These are phyloP conservation scores for Rhododendron mucronatum DNA, from an alignment of 148 eudicot genomes.

Conservation along the genomic window DNA sequence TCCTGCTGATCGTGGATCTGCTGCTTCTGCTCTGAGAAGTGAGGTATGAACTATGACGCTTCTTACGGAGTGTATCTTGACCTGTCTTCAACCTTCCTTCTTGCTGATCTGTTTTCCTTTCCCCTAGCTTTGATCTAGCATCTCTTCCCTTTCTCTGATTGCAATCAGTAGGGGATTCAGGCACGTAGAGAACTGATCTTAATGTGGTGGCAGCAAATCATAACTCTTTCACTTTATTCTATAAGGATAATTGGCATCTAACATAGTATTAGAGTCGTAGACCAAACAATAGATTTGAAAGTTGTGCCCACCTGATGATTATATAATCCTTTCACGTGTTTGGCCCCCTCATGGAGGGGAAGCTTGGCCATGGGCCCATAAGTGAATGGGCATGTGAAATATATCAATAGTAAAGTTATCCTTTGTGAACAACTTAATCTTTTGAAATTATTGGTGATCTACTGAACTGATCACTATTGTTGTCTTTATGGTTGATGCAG, in stretches of 20 bases:
- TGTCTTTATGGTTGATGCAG: not conserved
- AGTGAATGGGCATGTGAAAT: not conserved
- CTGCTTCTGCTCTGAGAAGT: constrained; percentile 69
- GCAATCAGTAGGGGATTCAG: not conserved
- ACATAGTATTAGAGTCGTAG: not conserved
- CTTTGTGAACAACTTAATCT: not conserved
- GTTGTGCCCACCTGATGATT: not conserved
- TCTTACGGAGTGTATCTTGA: not conserved
- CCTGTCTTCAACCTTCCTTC: constrained; percentile 1
- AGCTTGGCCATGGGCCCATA: not conserved
- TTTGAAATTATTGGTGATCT: not conserved
- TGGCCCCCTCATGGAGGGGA: not conserved
- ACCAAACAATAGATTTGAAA: not conserved
- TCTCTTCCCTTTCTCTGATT: not conserved
- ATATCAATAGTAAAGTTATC: not conserved
- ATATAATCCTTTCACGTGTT: not conserved
- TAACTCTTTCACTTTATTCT: not conserved
- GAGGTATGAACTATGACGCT: constrained; percentile 50
- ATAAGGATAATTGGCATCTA: not conserved
- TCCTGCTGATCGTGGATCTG: constrained; percentile 88
- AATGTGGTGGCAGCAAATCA: not conserved
- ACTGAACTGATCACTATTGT: not conserved
- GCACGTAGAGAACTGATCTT: not conserved
- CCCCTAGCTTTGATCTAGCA: not conserved
- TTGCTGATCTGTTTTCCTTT: not conserved